A percentile compares a stretch with the other conserved stretches of the same genome.
Conservation (phyloP, 2,329 filamentous ascomycete species). For the Shiraia sp. region DNA sequence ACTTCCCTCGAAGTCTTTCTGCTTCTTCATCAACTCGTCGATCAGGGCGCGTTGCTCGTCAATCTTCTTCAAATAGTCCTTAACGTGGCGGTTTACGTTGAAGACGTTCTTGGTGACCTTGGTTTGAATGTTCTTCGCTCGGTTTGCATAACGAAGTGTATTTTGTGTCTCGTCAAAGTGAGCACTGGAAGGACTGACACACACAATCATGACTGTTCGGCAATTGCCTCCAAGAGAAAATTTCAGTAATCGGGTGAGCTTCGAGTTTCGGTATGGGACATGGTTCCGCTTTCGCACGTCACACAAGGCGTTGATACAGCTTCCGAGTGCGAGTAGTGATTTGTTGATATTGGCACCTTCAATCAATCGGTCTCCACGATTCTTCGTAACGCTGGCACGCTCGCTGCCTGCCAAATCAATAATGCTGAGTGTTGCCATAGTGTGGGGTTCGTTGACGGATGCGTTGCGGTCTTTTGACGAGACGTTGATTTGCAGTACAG, state of each 20-base stretch:
- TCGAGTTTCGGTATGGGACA: conserved; percentile 96
- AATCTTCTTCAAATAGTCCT: conserved; percentile 98
- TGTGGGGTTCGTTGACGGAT: conserved; percentile 89
- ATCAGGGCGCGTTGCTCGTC: conserved; percentile 98
- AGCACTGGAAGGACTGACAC: conserved; percentile 91
- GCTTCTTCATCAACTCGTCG: conserved; percentile 90
- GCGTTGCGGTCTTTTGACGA: conserved; percentile 94
- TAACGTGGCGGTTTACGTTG: conserved; percentile 98
- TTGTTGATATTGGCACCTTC: conserved; percentile 99
- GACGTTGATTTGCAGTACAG: conserved; percentile 95
- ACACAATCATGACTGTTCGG: conserved; percentile 99
- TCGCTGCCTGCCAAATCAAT: conserved; percentile 97
- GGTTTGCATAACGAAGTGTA: conserved; percentile 93
- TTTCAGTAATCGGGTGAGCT: conserved; percentile 91
- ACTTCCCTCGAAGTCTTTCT: conserved; percentile 81
- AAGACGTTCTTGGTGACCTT: conserved; percentile 99
- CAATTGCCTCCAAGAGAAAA: conserved; percentile 98
- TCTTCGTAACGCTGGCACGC: conserved; percentile 94
- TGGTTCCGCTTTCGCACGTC: conserved; percentile 90
- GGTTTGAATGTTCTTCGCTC: conserved; percentile 99
- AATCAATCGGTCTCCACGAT: conserved; percentile 84
- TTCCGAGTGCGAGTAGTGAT: conserved; percentile 88
- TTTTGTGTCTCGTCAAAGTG: conserved; percentile 99
- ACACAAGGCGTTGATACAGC: conserved; percentile 97
- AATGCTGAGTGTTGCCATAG: conserved; percentile 97